Evolutionary conservation across 2,329 filamentous ascomycete genomes (phyloP), one percentile per base, ranked within the genome.

Genomic region (Trichoderma aggressivum): DNA sequence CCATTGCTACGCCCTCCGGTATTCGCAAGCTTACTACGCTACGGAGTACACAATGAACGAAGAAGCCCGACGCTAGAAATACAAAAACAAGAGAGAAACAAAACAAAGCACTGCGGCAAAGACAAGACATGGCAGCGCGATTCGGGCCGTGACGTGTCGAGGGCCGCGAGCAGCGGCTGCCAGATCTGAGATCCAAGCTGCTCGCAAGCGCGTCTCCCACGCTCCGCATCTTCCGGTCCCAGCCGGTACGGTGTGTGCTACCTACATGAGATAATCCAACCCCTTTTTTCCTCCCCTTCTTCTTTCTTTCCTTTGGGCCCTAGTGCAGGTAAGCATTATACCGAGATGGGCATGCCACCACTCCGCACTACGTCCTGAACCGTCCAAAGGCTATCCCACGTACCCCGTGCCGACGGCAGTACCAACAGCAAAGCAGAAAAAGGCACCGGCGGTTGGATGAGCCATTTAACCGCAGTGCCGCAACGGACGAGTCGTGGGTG

Each of bases 71-170:
- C 4, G 24, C 10, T 7, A 63, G 60, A 36, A 18, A 28, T 16
- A 39, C 14, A 2, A 3, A 36, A n/a, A n/a, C n/a, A n/a, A n/a
- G n/a, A 11, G 21, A 34, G 11, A 7, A 1, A 56, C 3, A 56
- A 21, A 39, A 26, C 1, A 28, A 39, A 26, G 0, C 21, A 55
- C 34, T 34, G 24, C 21, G 36, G 24, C 28, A 59, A n/a, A 32
- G 32, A 21, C n/a, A 58, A 56, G 53, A 43, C 32, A 43, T 24
- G 50, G 50, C 63, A 65, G 28, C 50, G 68, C 69, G 69, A 70
- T 59, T 65, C 70, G 70, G 70, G 43, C 70, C 63, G 70, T 39
- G 55, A 62, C 70, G 63, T 71, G 70, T 62, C 63, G 32, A 61
- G 43, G 43, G 50, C 53, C 70, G 50, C 62, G n/a, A 14, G 7